Base-by-base conservation (phyloP, 495 filamentous ascomycete species). In the Daldinia caldariorum region DNA sequence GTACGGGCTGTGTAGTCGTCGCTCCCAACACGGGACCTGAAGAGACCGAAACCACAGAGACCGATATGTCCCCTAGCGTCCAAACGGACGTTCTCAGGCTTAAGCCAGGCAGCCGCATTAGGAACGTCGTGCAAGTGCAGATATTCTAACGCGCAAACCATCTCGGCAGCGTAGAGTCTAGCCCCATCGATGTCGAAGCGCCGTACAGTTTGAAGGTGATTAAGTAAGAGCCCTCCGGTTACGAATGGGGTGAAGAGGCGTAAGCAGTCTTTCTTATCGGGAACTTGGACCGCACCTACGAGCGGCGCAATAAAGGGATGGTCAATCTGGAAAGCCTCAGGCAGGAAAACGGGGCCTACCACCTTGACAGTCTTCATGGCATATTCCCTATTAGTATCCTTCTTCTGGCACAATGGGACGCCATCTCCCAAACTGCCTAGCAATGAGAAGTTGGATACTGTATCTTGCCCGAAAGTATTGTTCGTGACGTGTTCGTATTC, bases 401-500 rank as follows among this genome's bases (percentile, higher is more conserved):
- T 47, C 8, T 47, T 47, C 18, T 18, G 18, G 20, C 18, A 4
- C 16, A 7, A 14, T 1, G 41, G 16, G n/a, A 16, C 8, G n/a
- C 16, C 16, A 16, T 16, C 7, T 9, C 43, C 16, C 4, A 10
- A 20, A 3, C 1, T 20, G n/a, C 20, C 43, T 9, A 18, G n/a
- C 16, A 47, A 47, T 16, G 16, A 3, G 1, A 6, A 9, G 9
- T 18, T 47, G n/a, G n/a, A n/a, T n/a, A n/a, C n/a, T n/a, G n/a
- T n/a, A n/a, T n/a, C n/a, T n/a, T n/a, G n/a, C n/a, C n/a, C n/a
- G n/a, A n/a, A n/a, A 9, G 6, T 7, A 47, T 6, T n/a, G 16
- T 22, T 47, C n/a, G 43, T 22, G n/a, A n/a, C n/a, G n/a, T n/a
- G n/a, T n/a, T n/a, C n/a, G 16, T 47, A 47, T 47, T 47, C 43